Conservation (phyloP, 352 stramenopile genomes). For the Pythium monospermum region DNA sequence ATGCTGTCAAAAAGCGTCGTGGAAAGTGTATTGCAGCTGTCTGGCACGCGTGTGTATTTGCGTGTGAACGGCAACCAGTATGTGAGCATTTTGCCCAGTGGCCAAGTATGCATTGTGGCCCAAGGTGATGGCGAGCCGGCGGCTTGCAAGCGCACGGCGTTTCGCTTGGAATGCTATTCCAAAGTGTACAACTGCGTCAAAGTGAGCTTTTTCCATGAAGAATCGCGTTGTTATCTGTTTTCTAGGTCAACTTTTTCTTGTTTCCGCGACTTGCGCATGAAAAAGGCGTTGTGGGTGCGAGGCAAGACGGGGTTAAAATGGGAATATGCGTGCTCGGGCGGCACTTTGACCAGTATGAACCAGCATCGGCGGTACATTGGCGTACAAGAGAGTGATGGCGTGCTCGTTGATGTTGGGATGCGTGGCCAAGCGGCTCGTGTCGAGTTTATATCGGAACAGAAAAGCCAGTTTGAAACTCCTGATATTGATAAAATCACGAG, state of each 20-base stretch:
- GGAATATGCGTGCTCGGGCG: slow-evolving; percentile 77
- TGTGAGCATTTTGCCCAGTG: not conserved
- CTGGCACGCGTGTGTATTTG: slow-evolving; percentile 49
- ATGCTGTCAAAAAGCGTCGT: slow-evolving; percentile 56
- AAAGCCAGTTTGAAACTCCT: slow-evolving; percentile 34
- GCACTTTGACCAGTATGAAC: slow-evolving; percentile 87
- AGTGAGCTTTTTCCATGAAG: slow-evolving; percentile 73
- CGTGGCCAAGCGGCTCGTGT: slow-evolving; percentile 67
- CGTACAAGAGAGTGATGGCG: slow-evolving; percentile 53
- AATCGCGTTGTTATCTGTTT: slow-evolving; percentile 72
- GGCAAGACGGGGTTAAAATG: slow-evolving; percentile 69
- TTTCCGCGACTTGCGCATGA: slow-evolving; percentile 83
- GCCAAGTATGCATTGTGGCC: slow-evolving; percentile 27
- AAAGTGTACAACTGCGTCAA: slow-evolving; percentile 87
- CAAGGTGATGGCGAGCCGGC: slow-evolving; percentile 38
- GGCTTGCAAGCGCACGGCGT: slow-evolving; percentile 50
- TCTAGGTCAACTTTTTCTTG: slow-evolving; percentile 80
- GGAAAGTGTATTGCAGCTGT: slow-evolving; percentile 61
- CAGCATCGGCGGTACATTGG: slow-evolving; percentile 85
- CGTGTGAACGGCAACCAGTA: slow-evolving; percentile 28
- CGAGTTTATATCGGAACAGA: slow-evolving; percentile 68
- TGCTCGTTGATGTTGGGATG: slow-evolving; percentile 83
- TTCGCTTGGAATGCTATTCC: slow-evolving; percentile 69
- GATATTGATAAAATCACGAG: slow-evolving; percentile 73
- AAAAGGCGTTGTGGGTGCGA: slow-evolving; percentile 44